A percentile compares a stretch with the other conserved stretches of the same genome.
Conservation (phyloP, 768 basidiomycete species). For the Cantharellus anzutake region DNA sequence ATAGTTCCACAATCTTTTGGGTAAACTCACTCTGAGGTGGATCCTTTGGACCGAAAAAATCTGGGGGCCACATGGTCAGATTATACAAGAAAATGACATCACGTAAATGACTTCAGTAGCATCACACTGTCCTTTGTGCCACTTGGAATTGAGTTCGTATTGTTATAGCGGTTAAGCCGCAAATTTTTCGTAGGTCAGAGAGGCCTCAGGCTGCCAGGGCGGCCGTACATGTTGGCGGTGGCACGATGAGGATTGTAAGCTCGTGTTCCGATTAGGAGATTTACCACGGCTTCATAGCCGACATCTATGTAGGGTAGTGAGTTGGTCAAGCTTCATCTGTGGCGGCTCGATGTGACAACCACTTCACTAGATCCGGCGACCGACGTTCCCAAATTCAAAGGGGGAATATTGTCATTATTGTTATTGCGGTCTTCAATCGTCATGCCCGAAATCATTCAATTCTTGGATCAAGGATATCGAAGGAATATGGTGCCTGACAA, state of each 20-base stretch:
- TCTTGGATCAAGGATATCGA: neutral
- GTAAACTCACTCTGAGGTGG: too few species aligned
- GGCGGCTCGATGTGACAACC: neutral
- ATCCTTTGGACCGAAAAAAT: too few species aligned
- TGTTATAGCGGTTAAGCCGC: constrained; percentile 47
- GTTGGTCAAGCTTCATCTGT: neutral
- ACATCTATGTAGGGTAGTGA: neutral
- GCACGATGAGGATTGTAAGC: constrained; percentile 38
- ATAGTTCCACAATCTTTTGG: too few species aligned
- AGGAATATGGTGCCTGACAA: neutral
- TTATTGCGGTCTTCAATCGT: neutral
- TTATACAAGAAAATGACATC: neutral
- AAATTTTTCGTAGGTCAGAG: constrained; percentile 73
- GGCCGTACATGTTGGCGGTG: constrained; percentile 48
- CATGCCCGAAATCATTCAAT: neutral
- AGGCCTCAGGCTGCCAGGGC: constrained; percentile 54
- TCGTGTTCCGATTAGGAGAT: neutral
- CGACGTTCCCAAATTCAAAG: neutral
- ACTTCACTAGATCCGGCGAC: neutral
- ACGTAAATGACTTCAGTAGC: neutral
- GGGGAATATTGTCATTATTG: neutral
- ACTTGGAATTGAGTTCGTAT: constrained; percentile 6
- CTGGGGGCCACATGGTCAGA: neutral
- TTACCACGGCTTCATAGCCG: neutral
- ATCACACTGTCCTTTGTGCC: neutral